Conservation (phyloP, 2,329 filamentous ascomycete genomes). For the Alternaria infectoria region DNA sequence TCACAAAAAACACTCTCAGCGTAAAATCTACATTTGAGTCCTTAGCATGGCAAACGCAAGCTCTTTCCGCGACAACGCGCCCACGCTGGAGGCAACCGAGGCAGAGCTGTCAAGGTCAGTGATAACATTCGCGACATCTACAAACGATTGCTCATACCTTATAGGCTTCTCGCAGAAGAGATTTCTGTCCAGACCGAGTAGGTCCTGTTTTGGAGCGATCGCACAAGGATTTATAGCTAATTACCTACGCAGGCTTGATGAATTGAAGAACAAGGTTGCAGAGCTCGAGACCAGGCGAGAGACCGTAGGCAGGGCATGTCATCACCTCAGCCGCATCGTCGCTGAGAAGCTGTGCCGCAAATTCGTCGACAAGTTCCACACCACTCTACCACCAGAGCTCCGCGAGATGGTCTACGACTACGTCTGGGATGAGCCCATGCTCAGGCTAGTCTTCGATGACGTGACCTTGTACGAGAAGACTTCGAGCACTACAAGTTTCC, state of each 20-base stretch:
- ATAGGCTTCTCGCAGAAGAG: neutral
- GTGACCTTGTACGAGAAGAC: neutral
- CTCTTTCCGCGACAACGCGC: neutral
- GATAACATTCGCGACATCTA: neutral
- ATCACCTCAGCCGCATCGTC: neutral
- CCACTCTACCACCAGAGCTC: neutral
- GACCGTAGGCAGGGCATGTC: neutral
- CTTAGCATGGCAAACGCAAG: neutral
- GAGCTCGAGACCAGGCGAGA: neutral
- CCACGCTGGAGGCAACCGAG: neutral
- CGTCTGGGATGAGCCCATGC: neutral
- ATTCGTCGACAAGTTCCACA: neutral
- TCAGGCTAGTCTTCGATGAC: neutral
- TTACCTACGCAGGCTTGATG: neutral
- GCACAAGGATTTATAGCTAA: neutral
- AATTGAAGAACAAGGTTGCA: neutral
- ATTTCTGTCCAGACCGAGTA: neutral
- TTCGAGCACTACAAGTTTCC: neutral
- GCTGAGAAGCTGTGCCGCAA: neutral
- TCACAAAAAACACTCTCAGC: neutral
- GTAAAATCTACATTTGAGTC: neutral
- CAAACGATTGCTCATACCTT: neutral
- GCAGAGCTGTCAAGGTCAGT: neutral
- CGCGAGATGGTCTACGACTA: neutral
- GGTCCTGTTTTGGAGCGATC: neutral